phyloP scores from a whole-genome alignment of 2,329 filamentous ascomycete genomes.

The Curvularia spicifera region DNA sequence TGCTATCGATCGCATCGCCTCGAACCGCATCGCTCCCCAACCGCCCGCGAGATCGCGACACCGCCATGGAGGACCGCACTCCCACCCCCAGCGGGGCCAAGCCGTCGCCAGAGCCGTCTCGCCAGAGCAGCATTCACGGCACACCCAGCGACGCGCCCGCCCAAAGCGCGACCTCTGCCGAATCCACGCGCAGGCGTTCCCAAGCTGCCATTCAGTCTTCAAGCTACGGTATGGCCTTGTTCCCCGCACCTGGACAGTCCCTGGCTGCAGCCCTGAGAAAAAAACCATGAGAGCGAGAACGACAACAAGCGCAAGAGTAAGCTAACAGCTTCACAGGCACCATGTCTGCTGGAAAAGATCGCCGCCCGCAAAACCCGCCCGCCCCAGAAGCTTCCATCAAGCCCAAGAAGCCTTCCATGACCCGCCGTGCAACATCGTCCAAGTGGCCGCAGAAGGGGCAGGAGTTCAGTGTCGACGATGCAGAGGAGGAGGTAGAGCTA shows the following conservation, averaged over 20 bases:
- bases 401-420: conserved; percentile 74
- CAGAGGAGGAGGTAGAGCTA: conserved; percentile 77
- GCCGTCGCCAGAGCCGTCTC: conserved; percentile 32
- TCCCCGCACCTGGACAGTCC: neutral
- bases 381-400: conserved; percentile 34
- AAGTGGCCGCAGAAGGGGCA: conserved; percentile 79
- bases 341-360: conserved; percentile 44
- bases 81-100: conserved; percentile 33
- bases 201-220: conserved; percentile 37
- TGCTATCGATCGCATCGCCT: neutral
- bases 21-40: conserved; percentile 9
- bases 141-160: conserved; percentile 30
- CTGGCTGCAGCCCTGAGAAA: neutral
- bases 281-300: neutral
- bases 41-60: conserved; percentile 14
- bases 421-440: conserved; percentile 76
- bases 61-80: conserved; percentile 42
- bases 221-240: conserved; percentile 41
- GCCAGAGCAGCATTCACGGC: conserved; percentile 38
- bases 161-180: conserved; percentile 27
- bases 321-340: conserved; percentile 37
- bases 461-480: conserved; percentile 91
- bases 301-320: neutral
- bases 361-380: conserved; percentile 32
- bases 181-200: conserved; percentile 41